Conservation (phyloP, 176 grass and related monocot genomes). For the Carex littledalei region DNA sequence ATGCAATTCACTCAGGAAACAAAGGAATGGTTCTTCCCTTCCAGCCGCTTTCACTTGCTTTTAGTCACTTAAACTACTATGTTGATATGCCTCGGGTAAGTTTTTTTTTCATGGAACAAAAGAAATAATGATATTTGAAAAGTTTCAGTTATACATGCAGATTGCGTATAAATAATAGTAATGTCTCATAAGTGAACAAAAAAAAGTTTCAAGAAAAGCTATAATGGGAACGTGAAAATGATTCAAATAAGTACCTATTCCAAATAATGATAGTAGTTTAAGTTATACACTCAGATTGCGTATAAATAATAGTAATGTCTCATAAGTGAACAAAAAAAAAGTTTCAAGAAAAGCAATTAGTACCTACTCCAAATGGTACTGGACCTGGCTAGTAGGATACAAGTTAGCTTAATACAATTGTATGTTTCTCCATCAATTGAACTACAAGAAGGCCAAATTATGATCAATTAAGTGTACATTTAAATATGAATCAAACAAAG, state of each 20-base stretch:
- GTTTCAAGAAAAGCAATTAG: background rate
- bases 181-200: constrained; percentile 4
- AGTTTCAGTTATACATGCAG: background rate
- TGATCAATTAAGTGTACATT: background rate
- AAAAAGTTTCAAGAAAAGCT: background rate
- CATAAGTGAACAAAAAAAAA: background rate
- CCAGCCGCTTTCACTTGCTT: constrained; percentile 73
- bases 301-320: background rate
- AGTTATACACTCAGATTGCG: background rate
- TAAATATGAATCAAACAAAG: background rate
- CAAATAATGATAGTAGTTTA: constrained; percentile 11
- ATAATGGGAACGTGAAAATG: background rate
- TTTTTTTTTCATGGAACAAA: constrained; percentile 7
- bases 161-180: background rate
- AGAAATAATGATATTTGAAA: background rate
- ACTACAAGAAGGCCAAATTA: background rate
- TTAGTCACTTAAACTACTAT: constrained; percentile 79
- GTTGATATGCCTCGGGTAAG: constrained; percentile 89
- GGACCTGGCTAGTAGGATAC: background rate
- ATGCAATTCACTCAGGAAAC: constrained; percentile 6
- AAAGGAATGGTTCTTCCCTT: constrained; percentile 60
- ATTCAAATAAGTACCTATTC: background rate
- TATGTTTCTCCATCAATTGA: background rate
- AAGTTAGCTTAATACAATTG: background rate
- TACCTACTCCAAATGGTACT: background rate